Evolutionary conservation across 2,329 filamentous ascomycete species (phyloP).

Genomic region (Polytolypa hystricis): DNA sequence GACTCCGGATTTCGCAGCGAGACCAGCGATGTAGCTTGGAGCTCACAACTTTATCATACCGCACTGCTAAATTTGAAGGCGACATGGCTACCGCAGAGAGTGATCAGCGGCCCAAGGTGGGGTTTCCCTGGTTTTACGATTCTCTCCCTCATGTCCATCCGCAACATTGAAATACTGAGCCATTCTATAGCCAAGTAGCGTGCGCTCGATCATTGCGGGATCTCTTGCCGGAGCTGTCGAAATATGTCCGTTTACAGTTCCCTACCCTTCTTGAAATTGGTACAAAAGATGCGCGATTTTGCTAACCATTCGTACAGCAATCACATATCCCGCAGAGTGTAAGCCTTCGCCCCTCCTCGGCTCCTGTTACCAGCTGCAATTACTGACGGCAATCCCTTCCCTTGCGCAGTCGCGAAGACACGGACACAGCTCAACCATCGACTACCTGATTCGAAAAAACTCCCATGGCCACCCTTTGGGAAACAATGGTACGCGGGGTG

Average conservation of each 20-base stretch:
- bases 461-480: constrained; percentile 91
- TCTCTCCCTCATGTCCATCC: not conserved
- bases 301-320: constrained; percentile 44
- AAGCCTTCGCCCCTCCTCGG: constrained; percentile 29
- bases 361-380: not conserved
- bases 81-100: constrained; percentile 19
- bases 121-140: too few species aligned
- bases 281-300: too few species aligned
- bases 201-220: constrained; percentile 85
- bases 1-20: too few species aligned
- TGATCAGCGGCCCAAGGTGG: constrained; percentile 29
- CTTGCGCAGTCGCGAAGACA: constrained; percentile 79
- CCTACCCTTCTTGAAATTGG: not conserved
- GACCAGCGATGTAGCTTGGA: too few species aligned
- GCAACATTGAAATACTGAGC: not conserved
- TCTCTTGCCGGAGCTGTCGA: constrained; percentile 90
- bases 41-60: too few species aligned
- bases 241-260: constrained; percentile 52
- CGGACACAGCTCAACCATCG: constrained; percentile 83
- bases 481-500: constrained; percentile 95
- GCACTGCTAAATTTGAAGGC: too few species aligned
- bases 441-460: constrained; percentile 69
- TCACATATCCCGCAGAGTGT: constrained; percentile 93
- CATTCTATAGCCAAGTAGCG: constrained; percentile 53
- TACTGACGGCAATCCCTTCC: not conserved